Evolutionary conservation across 345 rosid species (phyloP), one percentile per base, ranked within the genome.

Genomic region (Ceriops decandra): DNA sequence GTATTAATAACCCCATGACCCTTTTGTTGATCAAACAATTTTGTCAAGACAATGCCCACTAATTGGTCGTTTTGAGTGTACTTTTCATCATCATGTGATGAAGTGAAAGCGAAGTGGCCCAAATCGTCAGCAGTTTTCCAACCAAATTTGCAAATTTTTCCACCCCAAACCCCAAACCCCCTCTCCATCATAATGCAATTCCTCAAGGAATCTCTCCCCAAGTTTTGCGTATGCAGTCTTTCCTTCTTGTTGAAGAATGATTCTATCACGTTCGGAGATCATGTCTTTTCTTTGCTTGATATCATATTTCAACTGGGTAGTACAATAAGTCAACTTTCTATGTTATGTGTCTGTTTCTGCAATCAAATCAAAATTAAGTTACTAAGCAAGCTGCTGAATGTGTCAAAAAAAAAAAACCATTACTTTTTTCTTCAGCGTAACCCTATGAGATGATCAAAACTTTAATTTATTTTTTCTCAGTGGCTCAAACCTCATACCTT

Each of bases 91-190:
- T 66, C 74, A 58, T 21, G 59, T 56, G 28, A n/a, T 49, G 57
- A 66, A 49, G 26, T 70, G 67, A 67, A 71, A 32, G 52, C 60
- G 5, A 59, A 79, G 80, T 75, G 82, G 74, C 64, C 75, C 79
- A 74, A 57, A 69, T 57, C 65, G 47, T 33, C 9, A 36, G 42
- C 24, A 56, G 46, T 38, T 28, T 70, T 72, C 68, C 26, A 77
- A 77, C 80, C 76, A 67, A 77, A 76, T 65, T n/a, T n/a, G 60
- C 67, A 66, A 17, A 26, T 1, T n/a, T 31, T 30, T 52, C 17
- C 16, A 7, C 24, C 31, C 26, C 4, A 19, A 46, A 19, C 6
- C 5, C 24, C 27, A 46, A 19, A 2, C 5, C 24, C 27, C 17
- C 20, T 0, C 10, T 20, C 17, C 20, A 2, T 42, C 52, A 57